Percentiles rank a stretch among this genome's conserved stretches.
Evolutionary conservation across 768 basidiomycete genomes (phyloP).

Genomic region (Panaeolus cyanescens): DNA sequence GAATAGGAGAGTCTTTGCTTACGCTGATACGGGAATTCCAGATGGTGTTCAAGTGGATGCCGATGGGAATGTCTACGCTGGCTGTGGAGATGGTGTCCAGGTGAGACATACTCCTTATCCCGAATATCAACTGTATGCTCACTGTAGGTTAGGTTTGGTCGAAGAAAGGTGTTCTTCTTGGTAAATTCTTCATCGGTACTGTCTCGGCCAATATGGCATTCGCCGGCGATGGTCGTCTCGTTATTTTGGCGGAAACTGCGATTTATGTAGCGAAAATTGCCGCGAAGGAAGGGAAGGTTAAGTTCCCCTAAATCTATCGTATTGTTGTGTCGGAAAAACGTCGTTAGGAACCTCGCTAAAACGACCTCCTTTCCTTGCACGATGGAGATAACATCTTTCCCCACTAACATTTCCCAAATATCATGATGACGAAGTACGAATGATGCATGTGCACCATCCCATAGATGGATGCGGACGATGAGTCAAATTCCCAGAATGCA

Average conservation of each 20-base stretch:
- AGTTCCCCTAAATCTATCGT: constrained; percentile 10
- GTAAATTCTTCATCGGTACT: constrained; percentile 61
- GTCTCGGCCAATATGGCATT: constrained; percentile 49
- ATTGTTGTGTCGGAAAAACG: background rate
- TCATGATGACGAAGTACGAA: too few relatives aligned
- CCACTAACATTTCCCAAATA: too few relatives aligned
- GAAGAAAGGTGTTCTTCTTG: constrained; percentile 52
- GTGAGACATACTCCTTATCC: constrained; percentile 29
- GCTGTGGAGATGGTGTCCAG: constrained; percentile 70
- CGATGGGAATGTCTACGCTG: constrained; percentile 66
- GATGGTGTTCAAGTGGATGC: constrained; percentile 70
- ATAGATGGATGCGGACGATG: too few relatives aligned
- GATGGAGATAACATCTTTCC: too few relatives aligned
- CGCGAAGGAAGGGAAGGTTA: constrained; percentile 27
- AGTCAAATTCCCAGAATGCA: too few relatives aligned
- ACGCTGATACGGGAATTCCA: constrained; percentile 62
- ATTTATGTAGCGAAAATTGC: constrained; percentile 49
- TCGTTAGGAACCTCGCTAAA: too few relatives aligned
- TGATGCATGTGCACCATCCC: too few relatives aligned
- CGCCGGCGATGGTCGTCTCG: constrained; percentile 40
- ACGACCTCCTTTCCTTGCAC: too few relatives aligned
- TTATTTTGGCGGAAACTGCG: constrained; percentile 49
- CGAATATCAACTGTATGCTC: background rate
- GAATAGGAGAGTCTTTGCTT: constrained; percentile 68
- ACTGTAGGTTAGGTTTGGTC: constrained; percentile 48